Evolutionary conservation across 169 alveolate genomes (phyloP), one percentile per base, ranked within the genome.

Genomic region (Plasmodium malariae): DNA sequence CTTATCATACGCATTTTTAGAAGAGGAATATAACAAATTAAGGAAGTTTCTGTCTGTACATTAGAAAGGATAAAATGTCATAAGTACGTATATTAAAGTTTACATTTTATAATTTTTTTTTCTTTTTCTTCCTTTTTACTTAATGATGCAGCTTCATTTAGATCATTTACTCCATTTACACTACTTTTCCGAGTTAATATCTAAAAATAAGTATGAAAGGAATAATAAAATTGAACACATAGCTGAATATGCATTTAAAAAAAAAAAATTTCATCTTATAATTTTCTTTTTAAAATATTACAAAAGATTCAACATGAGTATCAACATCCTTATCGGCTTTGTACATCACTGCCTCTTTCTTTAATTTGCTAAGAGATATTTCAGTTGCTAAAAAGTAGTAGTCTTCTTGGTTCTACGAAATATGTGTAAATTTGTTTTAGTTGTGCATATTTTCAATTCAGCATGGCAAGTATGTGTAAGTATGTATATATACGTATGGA

Each of bases 381-480:
- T 78, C 36, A 12, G 89, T 78, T 21, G 78, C 74, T 36, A 78
- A 78, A n/a, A 37, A 17, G 19, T 62, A 78, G 69, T 78, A 69
- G 26, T 63, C 89, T 1, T 63, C 67, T 36, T 19, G 40, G 30
- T 54, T 78, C 89, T 78, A 63, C 12, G 43, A 6, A 0, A 34
- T 36, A 54, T 37, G 17, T 63, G 12, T 63, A 63, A 32, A 63
- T 5, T n/a, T 19, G 14, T 21, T 57, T 19, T 4, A 21, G 19
- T n/a, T n/a, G n/a, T n/a, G n/a, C n/a, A n/a, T n/a, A n/a, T n/a
- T n/a, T n/a, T n/a, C n/a, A n/a, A n/a, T n/a, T n/a, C n/a, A n/a
- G n/a, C n/a, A n/a, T n/a, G n/a, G n/a, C n/a, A n/a, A n/a, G n/a
- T n/a, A n/a, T n/a, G n/a, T n/a, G n/a, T n/a, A n/a, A n/a, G n/a